A percentile compares a stretch with the other conserved stretches of the same genome.
Conservation (phyloP, 2,329 filamentous ascomycete species). For the Aaosphaeria pasadenensis region DNA sequence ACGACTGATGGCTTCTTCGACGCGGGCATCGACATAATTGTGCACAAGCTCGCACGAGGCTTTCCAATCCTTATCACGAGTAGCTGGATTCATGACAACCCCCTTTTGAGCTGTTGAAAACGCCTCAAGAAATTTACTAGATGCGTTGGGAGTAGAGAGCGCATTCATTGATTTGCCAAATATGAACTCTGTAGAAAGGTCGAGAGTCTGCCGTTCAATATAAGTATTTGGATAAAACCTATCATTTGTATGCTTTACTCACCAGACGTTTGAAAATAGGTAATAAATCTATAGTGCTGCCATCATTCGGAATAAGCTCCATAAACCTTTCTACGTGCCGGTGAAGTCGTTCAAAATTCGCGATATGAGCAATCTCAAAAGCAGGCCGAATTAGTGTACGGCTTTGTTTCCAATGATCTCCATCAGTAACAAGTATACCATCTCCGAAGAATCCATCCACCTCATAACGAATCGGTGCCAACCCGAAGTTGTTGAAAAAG, state of each 20-base stretch:
- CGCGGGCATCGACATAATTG: not conserved
- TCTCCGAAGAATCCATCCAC: slow-evolving; percentile 1
- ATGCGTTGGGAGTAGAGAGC: not conserved
- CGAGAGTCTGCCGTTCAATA: not conserved
- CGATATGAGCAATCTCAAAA: slow-evolving; percentile 2
- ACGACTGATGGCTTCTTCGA: not conserved
- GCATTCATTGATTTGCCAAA: not conserved
- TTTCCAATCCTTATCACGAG: not conserved
- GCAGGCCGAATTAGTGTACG: slow-evolving; percentile 2
- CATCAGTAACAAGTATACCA: slow-evolving; percentile 3
- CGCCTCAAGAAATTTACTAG: slow-evolving; percentile 8
- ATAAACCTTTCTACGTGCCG: slow-evolving; percentile 2
- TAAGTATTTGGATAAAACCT: not conserved
- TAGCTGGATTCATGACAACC: not conserved
- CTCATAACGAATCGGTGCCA: slow-evolving; percentile 5
- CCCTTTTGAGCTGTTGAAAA: slow-evolving; percentile 7
- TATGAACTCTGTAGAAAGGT: not conserved
- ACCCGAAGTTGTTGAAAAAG: slow-evolving; percentile 8
- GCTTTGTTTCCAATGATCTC: slow-evolving; percentile 1
- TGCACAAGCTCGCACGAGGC: not conserved
- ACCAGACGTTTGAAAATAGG: slow-evolving; percentile 3
- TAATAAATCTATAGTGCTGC: not conserved
- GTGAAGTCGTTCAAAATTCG: slow-evolving; percentile 1
- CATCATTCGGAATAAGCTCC: not conserved
- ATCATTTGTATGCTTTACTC: not conserved